Evolutionary conservation across 1,284 basidiomycete genomes (phyloP), one percentile per base, ranked within the genome.

Genomic region (Chondrostereum purpureum): DNA sequence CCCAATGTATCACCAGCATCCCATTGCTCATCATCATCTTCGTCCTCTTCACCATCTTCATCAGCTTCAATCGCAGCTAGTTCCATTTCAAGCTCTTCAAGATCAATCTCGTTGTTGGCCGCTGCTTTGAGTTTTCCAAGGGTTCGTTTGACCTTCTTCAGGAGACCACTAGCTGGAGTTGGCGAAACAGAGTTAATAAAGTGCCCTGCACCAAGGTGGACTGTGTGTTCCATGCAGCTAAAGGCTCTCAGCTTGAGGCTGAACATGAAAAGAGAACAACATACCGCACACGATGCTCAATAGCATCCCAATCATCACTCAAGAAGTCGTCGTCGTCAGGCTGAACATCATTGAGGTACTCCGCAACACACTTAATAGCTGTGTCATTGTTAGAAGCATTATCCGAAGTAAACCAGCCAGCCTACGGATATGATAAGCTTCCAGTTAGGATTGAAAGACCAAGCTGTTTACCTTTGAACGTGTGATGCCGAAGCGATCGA

Each of bases 391-490:
- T 53, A 13, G 46, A 36, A 4, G 51, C 54, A 37, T 58, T 57
- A 44, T 62, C 55, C 36, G 51, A 46, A 13, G 58, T 62, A n/a
- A 58, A 45, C 59, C 60, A 61, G 5, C 60, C 57, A 49, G 56
- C 43, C 59, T 62, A 42, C 16, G 5, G 18, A 35, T 33, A 16
- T 42, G 23, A 50, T 20, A 48, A 39, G 35, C 6, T 16, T 17
- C 39, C 36, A 11, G 33, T 14, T 22, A 18, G 13, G 14, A 35
- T 36, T 13, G 31, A 21, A 20, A 19, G 13, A 39, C 21, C 12
- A 36, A 4, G 45, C 13, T 33, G 13, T 51, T 16, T 35, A 57
- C 58, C 55, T 59, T 60, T 8, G 35, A 35, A 37, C 44, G 40
- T 18, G 16, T 5, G 17, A 59, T 20, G 0, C 45, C 48, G 45